These are phyloP conservation scores for Deuterostichococcus epilithicus DNA, from an alignment of 139 green algal genomes.

Conservation along the genomic window DNA sequence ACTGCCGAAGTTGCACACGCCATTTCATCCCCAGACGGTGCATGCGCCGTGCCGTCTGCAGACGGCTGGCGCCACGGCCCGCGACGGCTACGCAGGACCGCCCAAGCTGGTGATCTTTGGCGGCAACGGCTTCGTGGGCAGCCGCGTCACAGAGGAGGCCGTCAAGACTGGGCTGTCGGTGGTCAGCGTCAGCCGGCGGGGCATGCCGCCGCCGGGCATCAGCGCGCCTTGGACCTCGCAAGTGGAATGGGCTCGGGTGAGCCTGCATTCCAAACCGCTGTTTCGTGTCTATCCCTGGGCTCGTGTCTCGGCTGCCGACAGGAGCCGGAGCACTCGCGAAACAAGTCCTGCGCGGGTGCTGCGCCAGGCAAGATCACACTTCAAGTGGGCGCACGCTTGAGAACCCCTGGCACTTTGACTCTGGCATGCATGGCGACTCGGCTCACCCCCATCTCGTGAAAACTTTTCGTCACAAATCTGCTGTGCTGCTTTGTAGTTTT, in stretches of 20 bases:
- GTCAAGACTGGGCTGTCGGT: constrained; percentile 64
- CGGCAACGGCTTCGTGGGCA: constrained; percentile 86
- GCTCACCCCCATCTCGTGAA: no score
- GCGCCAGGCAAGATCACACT: no score
- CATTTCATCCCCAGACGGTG: constrained; percentile 7
- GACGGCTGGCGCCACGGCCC: neutral
- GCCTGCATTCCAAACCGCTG: constrained; percentile 6
- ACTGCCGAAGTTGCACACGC: neutral
- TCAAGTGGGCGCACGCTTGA: no score
- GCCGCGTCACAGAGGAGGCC: constrained; percentile 66
- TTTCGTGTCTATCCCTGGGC: no score
- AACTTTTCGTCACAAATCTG: no score
- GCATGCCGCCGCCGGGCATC: constrained; percentile 24
- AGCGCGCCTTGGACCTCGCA: constrained; percentile 5
- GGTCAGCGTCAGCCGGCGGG: constrained; percentile 65
- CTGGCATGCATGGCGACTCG: no score
- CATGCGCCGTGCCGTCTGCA: no score
- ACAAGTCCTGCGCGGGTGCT: no score
- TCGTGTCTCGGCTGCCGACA: no score
- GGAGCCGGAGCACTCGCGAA: no score
- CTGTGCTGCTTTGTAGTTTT: neutral
- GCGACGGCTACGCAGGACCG: neutral
- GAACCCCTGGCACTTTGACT: no score
- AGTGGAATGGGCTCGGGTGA: constrained; percentile 26
- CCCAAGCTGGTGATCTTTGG: constrained; percentile 80